These are phyloP conservation scores for Fragaria ananassa DNA, from an alignment of 306 rosid genomes.

Conservation along the genomic window DNA sequence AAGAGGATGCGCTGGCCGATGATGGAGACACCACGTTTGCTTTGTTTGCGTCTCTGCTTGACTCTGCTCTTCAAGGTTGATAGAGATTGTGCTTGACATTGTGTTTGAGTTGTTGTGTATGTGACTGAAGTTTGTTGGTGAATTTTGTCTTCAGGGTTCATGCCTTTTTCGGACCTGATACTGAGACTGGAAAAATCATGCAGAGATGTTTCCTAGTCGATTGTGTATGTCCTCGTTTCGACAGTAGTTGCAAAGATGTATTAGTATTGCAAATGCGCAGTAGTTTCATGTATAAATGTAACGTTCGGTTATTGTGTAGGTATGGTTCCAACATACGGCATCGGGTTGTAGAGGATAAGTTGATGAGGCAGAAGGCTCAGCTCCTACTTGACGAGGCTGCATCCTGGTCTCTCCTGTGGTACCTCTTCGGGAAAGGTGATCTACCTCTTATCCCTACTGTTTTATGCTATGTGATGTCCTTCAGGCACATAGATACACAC, in stretches of 20 bases:
- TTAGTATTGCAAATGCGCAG: slow-evolving; percentile 19
- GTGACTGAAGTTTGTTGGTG: background rate
- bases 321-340: slow-evolving; percentile 63
- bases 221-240: slow-evolving; percentile 51
- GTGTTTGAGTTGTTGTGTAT: background rate
- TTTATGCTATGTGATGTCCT: background rate
- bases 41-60: slow-evolving; percentile 74
- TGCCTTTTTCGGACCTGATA: slow-evolving; percentile 80
- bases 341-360: slow-evolving; percentile 82
- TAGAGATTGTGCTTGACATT: background rate
- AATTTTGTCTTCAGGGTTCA: slow-evolving; percentile 53
- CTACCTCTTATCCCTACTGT: slow-evolving; percentile 26
- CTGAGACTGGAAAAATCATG: slow-evolving; percentile 68
- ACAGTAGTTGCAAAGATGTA: slow-evolving; percentile 9
- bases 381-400: slow-evolving; percentile 94
- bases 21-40: slow-evolving; percentile 63
- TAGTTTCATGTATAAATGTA: background rate
- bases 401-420: slow-evolving; percentile 97
- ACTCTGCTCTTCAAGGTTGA: slow-evolving; percentile 80
- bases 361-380: slow-evolving; percentile 96
- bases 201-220: slow-evolving; percentile 71
- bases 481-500: background rate
- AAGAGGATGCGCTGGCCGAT: slow-evolving; percentile 57
- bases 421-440: slow-evolving; percentile 91
- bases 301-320: slow-evolving; percentile 35